Evolutionary conservation across 768 basidiomycete genomes (phyloP), one percentile per base, ranked within the genome.

Genomic region (Fistulinella prunicolor): DNA sequence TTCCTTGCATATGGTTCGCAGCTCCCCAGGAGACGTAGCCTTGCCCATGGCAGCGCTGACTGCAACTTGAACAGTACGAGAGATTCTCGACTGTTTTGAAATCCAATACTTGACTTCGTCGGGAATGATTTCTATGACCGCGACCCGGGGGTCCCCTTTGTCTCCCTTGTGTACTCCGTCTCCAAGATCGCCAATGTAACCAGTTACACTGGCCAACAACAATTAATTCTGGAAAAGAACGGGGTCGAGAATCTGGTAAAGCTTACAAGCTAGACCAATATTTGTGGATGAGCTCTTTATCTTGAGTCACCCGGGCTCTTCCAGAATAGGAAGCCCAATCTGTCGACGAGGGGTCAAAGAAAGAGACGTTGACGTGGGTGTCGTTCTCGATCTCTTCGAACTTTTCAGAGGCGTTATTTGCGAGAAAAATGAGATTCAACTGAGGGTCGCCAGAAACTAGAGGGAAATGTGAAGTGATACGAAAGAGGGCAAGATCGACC

Each of bases 141-240:
- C 76, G 4, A 96, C 77, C 21, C 93, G 80, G 1, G 92, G 89
- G 54, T 95, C 94, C 39, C 75, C 70, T 24, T 76, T 76, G 57
- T 85, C 80, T n/a, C 92, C 93, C 57, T 81, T 85, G 65, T 94
- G 92, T 6, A 86, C 70, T 16, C 88, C 89, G 54, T 95, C 92
- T 26, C 84, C 83, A 46, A 94, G 73, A 61, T 95, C 86, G 30
- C 89, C 90, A 57, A 94, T 94, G 77, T 90, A 96, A 0, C 84
- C 86, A 9, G 77, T 64, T 26, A 80, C 73, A 3, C 86, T 89
- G 40, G 19, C 39, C 38, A 39, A 30, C 3, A 35, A 17, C 4
- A 16, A 40, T 56, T 32, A 48, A 36, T 47, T 14, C 42, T 12
- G 23, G 17, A 12, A 28, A 23, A 34, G 22, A 30, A 23, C 13